A percentile compares a stretch with the other conserved stretches of the same genome.
Evolutionary conservation across 441 rosid genomes (phyloP).

Genomic region (Adansonia madagascariensis): DNA sequence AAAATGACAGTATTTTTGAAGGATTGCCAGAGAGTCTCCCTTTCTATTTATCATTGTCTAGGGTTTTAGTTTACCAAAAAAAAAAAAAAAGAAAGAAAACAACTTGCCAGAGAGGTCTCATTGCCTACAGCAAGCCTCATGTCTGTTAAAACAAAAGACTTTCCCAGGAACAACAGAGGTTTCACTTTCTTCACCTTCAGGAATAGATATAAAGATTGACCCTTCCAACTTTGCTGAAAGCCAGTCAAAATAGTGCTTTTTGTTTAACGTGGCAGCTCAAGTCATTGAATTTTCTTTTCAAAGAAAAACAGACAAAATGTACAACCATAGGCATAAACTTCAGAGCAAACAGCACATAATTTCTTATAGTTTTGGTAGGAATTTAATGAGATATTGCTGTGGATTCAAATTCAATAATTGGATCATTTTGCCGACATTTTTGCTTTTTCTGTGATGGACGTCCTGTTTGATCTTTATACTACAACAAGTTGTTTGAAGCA

Average conservation of each 20-base stretch:
- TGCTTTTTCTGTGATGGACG: not conserved
- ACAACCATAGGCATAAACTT: not conserved
- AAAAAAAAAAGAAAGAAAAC: no score
- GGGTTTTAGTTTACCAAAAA: not conserved
- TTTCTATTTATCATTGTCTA: not conserved
- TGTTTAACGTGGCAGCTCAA: conserved; percentile 9
- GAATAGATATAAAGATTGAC: not conserved
- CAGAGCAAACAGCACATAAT: not conserved
- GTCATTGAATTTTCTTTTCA: conserved; percentile 1
- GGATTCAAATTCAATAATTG: not conserved
- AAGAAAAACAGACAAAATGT: conserved; percentile 19
- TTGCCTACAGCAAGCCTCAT: not conserved
- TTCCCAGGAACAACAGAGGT: not conserved
- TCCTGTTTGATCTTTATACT: no score
- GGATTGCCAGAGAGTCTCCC: not conserved
- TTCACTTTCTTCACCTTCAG: not conserved
- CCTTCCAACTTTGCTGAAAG: not conserved
- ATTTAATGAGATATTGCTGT: conserved; percentile 5
- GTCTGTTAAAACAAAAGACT: not conserved
- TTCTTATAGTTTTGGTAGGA: not conserved
- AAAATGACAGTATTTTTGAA: not conserved
- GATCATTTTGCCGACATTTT: not conserved
- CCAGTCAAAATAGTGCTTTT: not conserved
- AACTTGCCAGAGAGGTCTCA: not conserved
- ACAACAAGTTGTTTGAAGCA: no score